Conservation (phyloP, 2,329 filamentous ascomycete genomes). For the Dactylellina parvicollis region DNA sequence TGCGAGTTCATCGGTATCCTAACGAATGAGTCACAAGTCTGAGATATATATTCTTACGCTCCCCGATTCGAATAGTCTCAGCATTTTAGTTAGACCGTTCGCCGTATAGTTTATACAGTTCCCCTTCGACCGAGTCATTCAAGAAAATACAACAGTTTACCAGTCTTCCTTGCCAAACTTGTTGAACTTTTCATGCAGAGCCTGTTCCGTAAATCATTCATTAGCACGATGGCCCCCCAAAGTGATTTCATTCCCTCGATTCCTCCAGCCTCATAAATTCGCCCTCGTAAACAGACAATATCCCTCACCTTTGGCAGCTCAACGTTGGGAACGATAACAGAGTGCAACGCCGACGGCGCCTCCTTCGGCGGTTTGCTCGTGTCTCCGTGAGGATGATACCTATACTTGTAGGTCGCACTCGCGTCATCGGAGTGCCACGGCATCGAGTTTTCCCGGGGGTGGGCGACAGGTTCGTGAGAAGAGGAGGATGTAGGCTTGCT, state of each 20-base stretch:
- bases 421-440: slow-evolving; percentile 82
- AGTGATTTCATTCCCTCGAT: not conserved
- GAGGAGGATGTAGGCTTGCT: slow-evolving; percentile 84
- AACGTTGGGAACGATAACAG: slow-evolving; percentile 91
- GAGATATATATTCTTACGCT: not conserved
- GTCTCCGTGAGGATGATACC: slow-evolving; percentile 88
- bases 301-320: slow-evolving; percentile 81
- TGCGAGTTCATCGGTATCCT: not conserved
- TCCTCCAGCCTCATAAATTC: not conserved
- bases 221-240: not conserved
- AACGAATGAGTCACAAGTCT: not conserved
- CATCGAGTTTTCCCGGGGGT: slow-evolving; percentile 80
- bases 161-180: slow-evolving; percentile 99
- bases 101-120: not conserved
- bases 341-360: slow-evolving; percentile 93
- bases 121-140: not conserved
- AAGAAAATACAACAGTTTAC: slow-evolving; percentile 61
- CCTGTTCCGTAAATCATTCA: slow-evolving; percentile 65
- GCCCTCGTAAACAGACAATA: not conserved
- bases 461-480: slow-evolving; percentile 77
- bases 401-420: slow-evolving; percentile 64
- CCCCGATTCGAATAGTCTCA: not conserved
- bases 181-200: slow-evolving; percentile 97
- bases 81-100: not conserved
- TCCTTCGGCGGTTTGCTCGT: slow-evolving; percentile 78